Evolutionary conservation across 2,329 filamentous ascomycete genomes (phyloP), one percentile per base, ranked within the genome.

Genomic region (Calcarisporium arbuscula): DNA sequence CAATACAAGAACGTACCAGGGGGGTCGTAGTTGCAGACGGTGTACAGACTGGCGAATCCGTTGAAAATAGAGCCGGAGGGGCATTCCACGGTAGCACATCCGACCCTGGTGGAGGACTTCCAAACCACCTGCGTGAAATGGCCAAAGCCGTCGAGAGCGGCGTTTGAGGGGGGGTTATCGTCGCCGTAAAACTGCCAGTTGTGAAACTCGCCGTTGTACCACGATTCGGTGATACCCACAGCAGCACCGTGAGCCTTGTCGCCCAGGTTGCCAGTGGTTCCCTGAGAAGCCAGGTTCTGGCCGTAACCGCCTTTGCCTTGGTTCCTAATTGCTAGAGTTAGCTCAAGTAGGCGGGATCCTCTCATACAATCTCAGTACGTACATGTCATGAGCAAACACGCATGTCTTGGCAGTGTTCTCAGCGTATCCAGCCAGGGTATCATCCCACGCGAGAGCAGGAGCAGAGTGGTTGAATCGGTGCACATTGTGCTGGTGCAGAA

Each of bases 1-100:
- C n/a, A n/a, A n/a, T n/a, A n/a, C 6, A 21, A 26, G 19, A 19
- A 60, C 77, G 60, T 77, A 85, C 85, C 87, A 43, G 77, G 65
- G 42, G 78, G 72, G 46, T 64, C 67, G 68, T 95, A 95, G 74
- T 95, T 90, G 80, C 87, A 95, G 51, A 94, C 86, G 19, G 84
- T 89, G 68, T 77, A 87, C 63, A 74, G 79, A n/a, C 78, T 62
- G 23, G 68, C 70, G 66, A 77, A 58, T n/a, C n/a, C n/a, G 45
- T 39, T 46, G 16, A 53, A 43, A 43, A 75, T 60, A 21, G 64
- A 71, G 38, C 71, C 70, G 22, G 62, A 51, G 10, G 57, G 49
- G 62, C 81, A 84, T 54, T 89, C 81, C 33, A 78, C 74, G 61
- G 87, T 85, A 58, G 89, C 85, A 41, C 64, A 67, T 28, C 64